Conservation (phyloP, 345 rosid species). For the Populus ilicifolia region DNA sequence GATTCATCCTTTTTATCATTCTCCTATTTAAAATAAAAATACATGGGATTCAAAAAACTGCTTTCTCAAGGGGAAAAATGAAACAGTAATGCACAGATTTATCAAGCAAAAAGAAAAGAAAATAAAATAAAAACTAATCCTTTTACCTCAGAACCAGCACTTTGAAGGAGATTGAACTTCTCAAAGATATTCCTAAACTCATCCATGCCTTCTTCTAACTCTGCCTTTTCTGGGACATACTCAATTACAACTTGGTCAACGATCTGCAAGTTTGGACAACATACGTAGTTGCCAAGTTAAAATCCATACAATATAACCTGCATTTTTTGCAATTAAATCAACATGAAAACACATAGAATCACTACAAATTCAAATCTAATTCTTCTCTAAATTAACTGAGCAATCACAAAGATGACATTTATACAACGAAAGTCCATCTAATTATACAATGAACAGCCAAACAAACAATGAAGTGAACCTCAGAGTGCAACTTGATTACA, state of each 20-base stretch:
- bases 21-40: constrained; percentile 44
- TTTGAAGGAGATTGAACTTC: constrained; percentile 64
- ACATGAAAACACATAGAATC: not conserved
- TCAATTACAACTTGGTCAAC: constrained; percentile 69
- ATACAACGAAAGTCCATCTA: not conserved
- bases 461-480: not conserved
- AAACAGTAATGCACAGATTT: not conserved
- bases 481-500: not conserved
- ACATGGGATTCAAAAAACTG: not conserved
- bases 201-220: constrained; percentile 69
- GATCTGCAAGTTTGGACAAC: constrained; percentile 29
- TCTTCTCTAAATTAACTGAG: not conserved
- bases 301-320: not conserved
- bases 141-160: constrained; percentile 57
- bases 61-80: not conserved
- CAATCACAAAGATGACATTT: not conserved
- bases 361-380: not conserved
- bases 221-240: constrained; percentile 85
- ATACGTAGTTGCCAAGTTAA: not conserved
- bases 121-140: not conserved
- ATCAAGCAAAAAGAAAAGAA: not conserved
- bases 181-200: constrained; percentile 77
- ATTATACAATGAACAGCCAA: not conserved
- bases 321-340: not conserved
- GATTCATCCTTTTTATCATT: constrained; percentile 56